Evolutionary conservation across 73 alveolate species (phyloP), one percentile per base, ranked within the genome.

Genomic region (Paramecium caudatum): DNA sequence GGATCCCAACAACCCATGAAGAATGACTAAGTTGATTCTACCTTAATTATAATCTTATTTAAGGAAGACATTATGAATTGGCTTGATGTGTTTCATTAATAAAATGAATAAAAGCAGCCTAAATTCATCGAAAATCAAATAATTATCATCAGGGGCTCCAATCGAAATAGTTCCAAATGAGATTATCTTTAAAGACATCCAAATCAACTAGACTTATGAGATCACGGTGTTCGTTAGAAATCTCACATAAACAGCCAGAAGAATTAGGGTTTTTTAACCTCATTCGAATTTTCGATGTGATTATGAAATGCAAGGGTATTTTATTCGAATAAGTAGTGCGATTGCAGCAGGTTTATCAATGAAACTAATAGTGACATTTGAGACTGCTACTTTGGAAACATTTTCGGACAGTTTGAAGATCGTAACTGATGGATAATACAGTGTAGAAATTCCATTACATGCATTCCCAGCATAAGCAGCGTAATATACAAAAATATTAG

Each of bases 401-500:
- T 97, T 96, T 93, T 98, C 94, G 19, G 99, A 97, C 91, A 91
- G 91, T 4, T 91, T 98, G 82, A 97, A 92, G 63, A 97, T 97
- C 47, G 90, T 92, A 55, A 94, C 98, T 45, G 98, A 98, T 86
- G 74, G 84, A 82, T 97, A 96, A 88, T 97, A 90, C 93, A 90
- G 92, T 78, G 92, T 96, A 55, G 91, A 96, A 17, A 82, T 98
- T 43, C 97, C 96, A 21, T 95, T 98, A 74, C 98, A 97, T 90
- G 99, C 99, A 27, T 93, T 94, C 88, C 93, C 95, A 81, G 99
- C 99, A 25, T 95, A 94, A 61, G 99, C 99, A 17, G 97, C 96
- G 82, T 65, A 65, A 32, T 19, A 27, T 7, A 65, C 34, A 25
- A 3, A 7, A 33, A 36, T 65, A 65, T 25, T 33, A 32, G 17